A percentile compares a stretch with the other conserved stretches of the same genome.
Conservation (phyloP, 768 basidiomycete species). For the Tricholoma matsutake region DNA sequence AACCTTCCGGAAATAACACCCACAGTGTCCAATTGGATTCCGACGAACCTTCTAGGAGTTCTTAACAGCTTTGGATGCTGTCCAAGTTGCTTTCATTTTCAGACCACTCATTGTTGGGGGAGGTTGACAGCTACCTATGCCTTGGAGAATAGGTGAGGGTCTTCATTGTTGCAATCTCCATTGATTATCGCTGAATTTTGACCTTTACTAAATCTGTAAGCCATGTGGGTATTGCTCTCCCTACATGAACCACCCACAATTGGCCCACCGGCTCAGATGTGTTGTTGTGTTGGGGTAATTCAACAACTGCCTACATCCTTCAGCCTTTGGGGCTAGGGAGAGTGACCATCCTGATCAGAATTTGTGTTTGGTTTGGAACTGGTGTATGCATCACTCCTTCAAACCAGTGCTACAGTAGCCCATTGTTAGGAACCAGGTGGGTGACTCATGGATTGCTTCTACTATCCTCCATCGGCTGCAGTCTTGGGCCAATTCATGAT, state of each 20-base stretch:
- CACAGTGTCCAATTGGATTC: no score
- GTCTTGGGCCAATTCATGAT: neutral
- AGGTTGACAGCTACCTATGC: neutral
- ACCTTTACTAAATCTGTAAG: neutral
- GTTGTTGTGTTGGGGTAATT: neutral
- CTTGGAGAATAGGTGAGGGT: neutral
- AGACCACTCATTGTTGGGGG: neutral
- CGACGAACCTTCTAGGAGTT: no score
- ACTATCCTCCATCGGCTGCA: neutral
- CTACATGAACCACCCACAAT: neutral
- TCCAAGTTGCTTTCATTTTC: neutral
- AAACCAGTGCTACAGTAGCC: no score
- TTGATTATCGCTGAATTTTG: neutral
- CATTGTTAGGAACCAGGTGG: no score
- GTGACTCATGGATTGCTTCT: neutral
- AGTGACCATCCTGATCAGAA: no score
- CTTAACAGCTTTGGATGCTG: neutral
- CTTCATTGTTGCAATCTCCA: neutral
- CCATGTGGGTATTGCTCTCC: neutral
- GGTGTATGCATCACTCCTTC: no score
- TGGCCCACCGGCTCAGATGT: neutral
- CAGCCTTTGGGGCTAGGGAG: no score
- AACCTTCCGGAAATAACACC: no score
- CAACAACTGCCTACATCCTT: neutral
- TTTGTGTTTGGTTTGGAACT: no score